Percentiles rank a stretch among this genome's conserved stretches.
These are phyloP conservation scores for grape (Vitis vinifera) DNA, from an alignment of 164 flowering plant species.

Conservation along the genomic window ASM3070453v1 NC_081816.1:640001-640500, in stretches of 20 bases:
- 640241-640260: too few species aligned
- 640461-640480: not conserved
- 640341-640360: slow-evolving; percentile 97
- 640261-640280: not conserved
- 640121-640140: slow-evolving; percentile 91
- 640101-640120: slow-evolving; percentile 86
- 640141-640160: slow-evolving; percentile 93
- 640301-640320: not conserved
- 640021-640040: not conserved
- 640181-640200: slow-evolving; percentile 98
- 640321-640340: slow-evolving; percentile 42
- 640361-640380: slow-evolving; percentile 97
- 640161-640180: slow-evolving; percentile 93
- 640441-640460: slow-evolving; percentile 96
- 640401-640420: slow-evolving; percentile 90
- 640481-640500: not conserved
- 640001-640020: not conserved
- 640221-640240: too few species aligned
- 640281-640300: slow-evolving; percentile 4
- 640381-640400: slow-evolving; percentile 89
- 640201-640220: slow-evolving; percentile 74
- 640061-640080: slow-evolving; percentile 54
- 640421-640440: slow-evolving; percentile 87
- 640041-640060: slow-evolving; percentile 50
- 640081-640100: slow-evolving; percentile 64